Evolutionary conservation across 768 basidiomycete genomes (phyloP), one percentile per base, ranked within the genome.

Genomic region (Collybiopsis confluens): DNA sequence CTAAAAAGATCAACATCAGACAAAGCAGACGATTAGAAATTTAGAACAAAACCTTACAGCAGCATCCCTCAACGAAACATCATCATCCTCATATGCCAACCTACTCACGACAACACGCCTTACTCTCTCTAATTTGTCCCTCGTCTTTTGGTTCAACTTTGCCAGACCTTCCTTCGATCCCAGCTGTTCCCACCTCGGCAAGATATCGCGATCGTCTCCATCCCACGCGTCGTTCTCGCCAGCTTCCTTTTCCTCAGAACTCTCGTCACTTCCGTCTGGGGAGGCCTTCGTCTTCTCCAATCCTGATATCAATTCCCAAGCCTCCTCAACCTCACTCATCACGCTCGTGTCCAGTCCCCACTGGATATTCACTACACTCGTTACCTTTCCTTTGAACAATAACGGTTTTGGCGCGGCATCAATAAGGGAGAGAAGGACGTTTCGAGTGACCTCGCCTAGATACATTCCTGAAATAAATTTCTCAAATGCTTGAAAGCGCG

Each of bases 391-490:
- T 48, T 74, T 71, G 70, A 99, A 97, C 23, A 98, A 76, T 27
- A 92, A 64, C 7, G 88, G 68, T 52, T 75, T 75, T 1, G 90
- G 89, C 15, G 81, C 70, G 4, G 87, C 85, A 60, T 92, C 91
- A 59, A 96, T 74, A 58, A 98, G 73, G 45, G 91, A 80, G 27
- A 93, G 76, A 49, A 98, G 76, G 61, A 96, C 73, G 64, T 90
- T 90, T 36, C 97, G 87, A 23, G 87, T 80, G 57, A 98, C 82
- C 71, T 99, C 97, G 54, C 97, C 97, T 37, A 98, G 82, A 68
- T 99, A 99, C 96, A 99, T 98, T 54, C 97, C 97, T 1, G 93
- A 97, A 60, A 99, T 89, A 73, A 97, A 92, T 74, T 98, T 99
- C 70, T 99, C 97, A 65, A 93, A 98, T 2, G 90, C 90, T 67